Base-by-base conservation (phyloP, 164 flowering plant genomes). In the Liriodendron chinense region DNA sequence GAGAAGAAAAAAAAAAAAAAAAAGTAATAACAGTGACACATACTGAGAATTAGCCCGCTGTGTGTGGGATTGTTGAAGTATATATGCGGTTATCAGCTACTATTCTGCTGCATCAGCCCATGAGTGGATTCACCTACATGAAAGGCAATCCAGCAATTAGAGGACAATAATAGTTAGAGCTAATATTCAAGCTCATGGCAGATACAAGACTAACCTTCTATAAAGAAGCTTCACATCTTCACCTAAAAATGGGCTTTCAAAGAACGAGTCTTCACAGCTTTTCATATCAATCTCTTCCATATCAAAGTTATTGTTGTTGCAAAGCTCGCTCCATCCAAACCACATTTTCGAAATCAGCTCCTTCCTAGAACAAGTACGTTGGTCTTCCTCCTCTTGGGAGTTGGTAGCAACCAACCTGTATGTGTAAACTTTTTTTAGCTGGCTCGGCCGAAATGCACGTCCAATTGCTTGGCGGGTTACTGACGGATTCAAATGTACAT, bases 361-460 rank as follows among this genome's bases (percentile, higher is more conserved):
- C 81, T 94, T 94, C 70, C 83, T 82, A 73, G 86, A 92, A 82
- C 94, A 87, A 1, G 89, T 83, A n/a, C n/a, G n/a, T 1, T 92
- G 93, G 71, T 89, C 92, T 71, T 85, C 91, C 81, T 89, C 95
- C 75, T 96, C 96, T 8, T 88, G 90, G 3, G 99, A 91, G 69
- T 83, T 90, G 20, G 91, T 87, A 23, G 96, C 94, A 48, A 96
- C 83, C 77, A 96, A 77, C 79, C 98, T 83, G 65, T 96, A 96
- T 1, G 78, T 74, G 49, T 84, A 83, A 0, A 96, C 99, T 72
- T 87, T 93, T 80, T 80, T 93, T 65, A 67, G 76, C 75, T 94
- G 99, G 1, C 99, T 97, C 0, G 99, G 99, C 65, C 99, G 85
- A 72, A 96, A 96, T 24, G 98, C 98, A 64, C 96, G 96, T 20